Evolutionary conservation across 148 eudicot genomes (phyloP).

Genomic region (Rhododendron kiyosumense): DNA sequence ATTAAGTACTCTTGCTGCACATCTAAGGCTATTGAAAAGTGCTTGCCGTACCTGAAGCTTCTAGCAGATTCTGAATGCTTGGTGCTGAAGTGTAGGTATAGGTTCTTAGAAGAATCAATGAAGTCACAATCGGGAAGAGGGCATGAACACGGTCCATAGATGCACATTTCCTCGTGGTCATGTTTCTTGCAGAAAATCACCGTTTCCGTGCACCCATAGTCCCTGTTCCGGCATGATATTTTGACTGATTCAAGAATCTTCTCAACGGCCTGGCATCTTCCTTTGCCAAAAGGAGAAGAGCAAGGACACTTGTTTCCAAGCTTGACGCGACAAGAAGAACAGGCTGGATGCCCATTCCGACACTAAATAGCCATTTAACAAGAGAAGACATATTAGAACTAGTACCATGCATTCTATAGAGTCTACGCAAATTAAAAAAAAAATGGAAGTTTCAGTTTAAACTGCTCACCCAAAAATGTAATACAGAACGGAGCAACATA

Average conservation of each 20-base stretch:
- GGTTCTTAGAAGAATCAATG: constrained; percentile 30
- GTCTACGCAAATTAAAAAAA: background rate
- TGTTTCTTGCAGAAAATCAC: constrained; percentile 37
- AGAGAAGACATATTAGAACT: background rate
- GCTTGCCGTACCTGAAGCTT: constrained; percentile 25
- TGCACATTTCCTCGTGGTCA: constrained; percentile 51
- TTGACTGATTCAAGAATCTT: constrained; percentile 58
- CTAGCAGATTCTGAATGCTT: constrained; percentile 32
- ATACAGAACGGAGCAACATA: background rate
- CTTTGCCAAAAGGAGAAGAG: constrained; percentile 21
- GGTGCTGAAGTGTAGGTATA: constrained; percentile 30
- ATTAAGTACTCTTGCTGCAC: constrained; percentile 23
- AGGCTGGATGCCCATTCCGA: constrained; percentile 64
- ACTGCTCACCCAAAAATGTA: background rate
- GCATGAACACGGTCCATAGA: constrained; percentile 46
- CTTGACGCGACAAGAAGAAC: constrained; percentile 51
- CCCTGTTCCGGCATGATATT: constrained; percentile 38
- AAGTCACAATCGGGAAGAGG: constrained; percentile 43
- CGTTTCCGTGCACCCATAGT: constrained; percentile 49
- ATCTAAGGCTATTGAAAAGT: constrained; percentile 19
- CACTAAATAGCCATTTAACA: constrained; percentile 32
- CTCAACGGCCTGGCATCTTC: constrained; percentile 50
- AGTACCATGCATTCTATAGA: background rate
- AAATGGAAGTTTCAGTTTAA: background rate
- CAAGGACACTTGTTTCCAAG: constrained; percentile 51